Evolutionary conservation across 495 filamentous ascomycete genomes (phyloP).

Genomic region (Penicillium goetzii): DNA sequence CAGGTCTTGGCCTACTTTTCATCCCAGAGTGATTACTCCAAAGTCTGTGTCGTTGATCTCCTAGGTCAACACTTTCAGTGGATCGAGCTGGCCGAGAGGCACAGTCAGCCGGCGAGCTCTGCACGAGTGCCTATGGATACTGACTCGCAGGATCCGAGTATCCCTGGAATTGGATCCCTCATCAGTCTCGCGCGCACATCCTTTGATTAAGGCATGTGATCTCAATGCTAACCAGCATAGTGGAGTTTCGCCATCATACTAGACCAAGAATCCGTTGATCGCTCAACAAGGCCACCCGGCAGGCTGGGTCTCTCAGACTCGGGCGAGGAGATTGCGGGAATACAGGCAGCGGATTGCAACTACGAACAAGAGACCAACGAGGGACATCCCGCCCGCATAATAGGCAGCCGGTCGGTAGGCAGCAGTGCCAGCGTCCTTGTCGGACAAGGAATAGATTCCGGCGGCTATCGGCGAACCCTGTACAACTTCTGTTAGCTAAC

Average conservation of each 20-base stretch:
- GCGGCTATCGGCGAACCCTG: constrained; percentile 18
- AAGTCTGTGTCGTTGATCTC: too few relatives aligned
- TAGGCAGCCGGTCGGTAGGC: constrained; percentile 20
- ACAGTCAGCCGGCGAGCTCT: background rate
- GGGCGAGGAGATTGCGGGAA: constrained; percentile 6
- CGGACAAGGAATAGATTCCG: constrained; percentile 15
- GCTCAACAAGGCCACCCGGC: background rate
- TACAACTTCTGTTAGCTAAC: constrained; percentile 3
- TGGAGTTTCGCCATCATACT: background rate
- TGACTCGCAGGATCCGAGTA: background rate
- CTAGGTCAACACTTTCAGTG: background rate
- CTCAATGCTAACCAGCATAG: background rate
- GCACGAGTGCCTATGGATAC: background rate
- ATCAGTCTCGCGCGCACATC: background rate
- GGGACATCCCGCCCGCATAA: constrained; percentile 17
- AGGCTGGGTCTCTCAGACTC: background rate
- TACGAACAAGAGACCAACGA: constrained; percentile 13
- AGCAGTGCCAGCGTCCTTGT: constrained; percentile 13
- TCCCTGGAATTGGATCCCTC: background rate
- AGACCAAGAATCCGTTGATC: background rate
- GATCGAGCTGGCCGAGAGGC: background rate
- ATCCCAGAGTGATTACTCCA: background rate
- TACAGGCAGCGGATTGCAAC: constrained; percentile 15
- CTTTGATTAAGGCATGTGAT: background rate
- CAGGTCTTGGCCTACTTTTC: background rate